Base-by-base conservation (phyloP, 164 flowering plant genomes). In the Akebia trifoliata region DNA sequence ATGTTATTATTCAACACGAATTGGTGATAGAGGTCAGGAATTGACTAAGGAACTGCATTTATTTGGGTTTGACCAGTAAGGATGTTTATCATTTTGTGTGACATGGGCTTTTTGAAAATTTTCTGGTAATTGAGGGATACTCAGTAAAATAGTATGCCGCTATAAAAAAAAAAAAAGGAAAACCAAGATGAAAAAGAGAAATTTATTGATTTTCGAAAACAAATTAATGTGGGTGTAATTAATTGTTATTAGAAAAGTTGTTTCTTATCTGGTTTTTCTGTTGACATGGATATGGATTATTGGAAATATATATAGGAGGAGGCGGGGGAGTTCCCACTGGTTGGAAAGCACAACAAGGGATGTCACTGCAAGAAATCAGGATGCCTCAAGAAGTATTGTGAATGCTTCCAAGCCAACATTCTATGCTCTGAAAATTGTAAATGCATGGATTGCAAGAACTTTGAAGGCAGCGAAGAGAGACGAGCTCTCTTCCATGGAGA, bases 291-390 rank as follows among this genome's bases (percentile, higher is more conserved):
- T 38, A 12, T 54, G 49, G 18, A 50, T 63, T 29, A 7, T 21
- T 51, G 51, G 21, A 36, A 57, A 39, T 54, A 15, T 38, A 50
- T 76, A 49, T 52, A 90, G 91, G 93, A 83, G 65, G 93, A 87
- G 56, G 63, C 75, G 17, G 82, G 85, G 51, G 89, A 83, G 44
- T 68, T 60, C 56, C 61, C 70, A 42, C 46, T 80, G 24, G 62
- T 76, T 60, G 95, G 64, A 50, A 90, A 86, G 65, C 95, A 90
- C 72, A 83, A 90, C 72, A 90, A 90, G 57, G 97, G 97, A 54
- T 90, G 97, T 62, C 85, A 90, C 62, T 87, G 97, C 76, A 90
- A 85, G 74, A 90, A 87, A 70, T 90, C 97, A 36, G 93, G 95
- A 21, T 87, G 97, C 66, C 89, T 90, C 39, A 90, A 90, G 57